Base-by-base conservation (phyloP, 2,329 filamentous ascomycete genomes). In the Dactylellina sp. region DNA sequence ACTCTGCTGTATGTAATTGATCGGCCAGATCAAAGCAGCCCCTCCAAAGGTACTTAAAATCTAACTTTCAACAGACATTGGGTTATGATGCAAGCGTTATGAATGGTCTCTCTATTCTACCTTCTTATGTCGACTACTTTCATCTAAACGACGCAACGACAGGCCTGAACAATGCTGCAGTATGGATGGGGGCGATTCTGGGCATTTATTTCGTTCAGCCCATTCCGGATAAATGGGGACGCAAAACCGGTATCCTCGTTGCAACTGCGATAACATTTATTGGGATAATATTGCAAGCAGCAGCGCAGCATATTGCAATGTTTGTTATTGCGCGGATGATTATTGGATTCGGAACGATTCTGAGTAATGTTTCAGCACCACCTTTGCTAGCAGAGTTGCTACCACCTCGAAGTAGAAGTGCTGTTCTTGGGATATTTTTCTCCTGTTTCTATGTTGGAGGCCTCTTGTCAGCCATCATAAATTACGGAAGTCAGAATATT, bases 21-120 rank as follows among this genome's bases (percentile, higher is more conserved):
- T 28, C 16, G 1, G n/a, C 7, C 11, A 35, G 7, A 22, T 53
- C 16, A 7, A 14, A n/a, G n/a, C 7, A 16, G 25, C 28, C n/a
- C n/a, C n/a, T 35, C 11, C 22, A 9, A 32, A 9, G 9, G 28
- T 39, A 56, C 12, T 11, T 62, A 37, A n/a, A 52, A 24, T 24
- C 28, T 44, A 44, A 46, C 32, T 2, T 11, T 37, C 9, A 20
- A 1, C 40, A 72, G 68, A 72, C 68, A 20, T 22, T 76, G 20
- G 63, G 82, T 22, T 84, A 84, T 59, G 84, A 85, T 65, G 82
- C 83, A 1, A 85, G 84, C 1, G 84, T 87, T 80, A 81, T 87
- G 79, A 87, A 87, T 71, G 85, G 84, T 0, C 81, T 88, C 22
- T 85, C 87, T 68, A 87, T 88, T 68, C 78, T 88, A 14, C 85